phyloP scores from a whole-genome alignment of 2,329 filamentous ascomycete genomes.

The Colletotrichum sp. region DNA sequence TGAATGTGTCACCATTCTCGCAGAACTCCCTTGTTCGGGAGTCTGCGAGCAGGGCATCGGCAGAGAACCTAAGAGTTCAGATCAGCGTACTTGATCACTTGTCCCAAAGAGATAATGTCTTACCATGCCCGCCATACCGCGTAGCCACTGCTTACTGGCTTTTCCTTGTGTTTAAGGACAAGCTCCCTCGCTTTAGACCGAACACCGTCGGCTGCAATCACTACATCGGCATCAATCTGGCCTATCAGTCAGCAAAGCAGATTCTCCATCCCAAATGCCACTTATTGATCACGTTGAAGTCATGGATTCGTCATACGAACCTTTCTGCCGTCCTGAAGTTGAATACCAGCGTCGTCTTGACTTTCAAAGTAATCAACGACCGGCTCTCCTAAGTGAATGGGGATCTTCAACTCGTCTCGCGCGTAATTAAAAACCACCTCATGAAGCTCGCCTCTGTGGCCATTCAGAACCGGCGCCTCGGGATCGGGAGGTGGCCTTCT shows the following conservation, averaged over 20 bases:
- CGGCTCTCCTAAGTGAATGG: background rate
- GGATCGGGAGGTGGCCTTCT: conserved; percentile 44
- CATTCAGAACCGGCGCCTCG: conserved; percentile 62
- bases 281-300: background rate
- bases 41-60: background rate
- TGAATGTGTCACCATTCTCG: background rate
- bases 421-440: conserved; percentile 64
- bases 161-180: background rate
- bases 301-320: rapidly evolving
- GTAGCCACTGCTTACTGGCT: background rate
- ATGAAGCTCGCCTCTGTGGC: conserved; percentile 66
- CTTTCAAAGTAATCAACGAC: background rate
- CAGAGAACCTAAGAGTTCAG: background rate
- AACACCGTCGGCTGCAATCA: background rate
- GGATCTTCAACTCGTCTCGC: conserved; percentile 40
- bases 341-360: background rate
- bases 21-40: background rate
- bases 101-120: rapidly evolving
- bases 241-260: rapidly evolving
- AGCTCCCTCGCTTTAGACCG: background rate
- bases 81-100: background rate
- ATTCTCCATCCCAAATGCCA: background rate
- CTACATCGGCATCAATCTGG: background rate
- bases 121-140: background rate
- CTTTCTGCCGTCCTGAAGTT: background rate